Evolutionary conservation across 2,329 filamentous ascomycete species (phyloP).

Genomic region (Beauveria scarabaeidicola): DNA sequence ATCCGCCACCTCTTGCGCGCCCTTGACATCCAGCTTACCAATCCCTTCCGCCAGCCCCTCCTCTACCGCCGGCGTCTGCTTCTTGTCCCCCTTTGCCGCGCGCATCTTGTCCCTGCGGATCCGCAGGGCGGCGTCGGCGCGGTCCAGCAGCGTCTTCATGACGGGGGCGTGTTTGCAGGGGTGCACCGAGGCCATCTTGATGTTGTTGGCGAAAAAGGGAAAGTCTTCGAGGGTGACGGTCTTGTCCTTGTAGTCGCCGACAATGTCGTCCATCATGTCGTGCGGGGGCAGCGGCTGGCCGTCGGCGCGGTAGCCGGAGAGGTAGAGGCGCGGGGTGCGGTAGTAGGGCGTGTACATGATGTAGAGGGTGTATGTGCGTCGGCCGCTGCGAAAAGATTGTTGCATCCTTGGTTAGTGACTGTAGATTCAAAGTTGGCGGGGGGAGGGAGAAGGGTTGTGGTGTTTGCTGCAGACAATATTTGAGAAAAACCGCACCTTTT

Average conservation of each 20-base stretch:
- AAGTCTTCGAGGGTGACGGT: conserved; percentile 98
- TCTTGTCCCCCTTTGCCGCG: conserved; percentile 21
- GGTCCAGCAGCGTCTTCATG: conserved; percentile 95
- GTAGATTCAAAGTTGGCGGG: too few relatives aligned
- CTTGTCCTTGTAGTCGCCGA: conserved; percentile 96
- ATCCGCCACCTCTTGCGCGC: conserved; percentile 27
- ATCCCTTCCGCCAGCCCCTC: conserved; percentile 83
- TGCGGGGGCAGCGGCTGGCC: conserved; percentile 75
- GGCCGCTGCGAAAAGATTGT: conserved; percentile 45
- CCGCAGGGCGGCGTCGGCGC: conserved; percentile 87
- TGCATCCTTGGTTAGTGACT: too few relatives aligned
- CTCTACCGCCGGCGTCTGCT: conserved; percentile 51
- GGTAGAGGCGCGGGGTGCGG: conserved; percentile 87
- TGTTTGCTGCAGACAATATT: neutral
- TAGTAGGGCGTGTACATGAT: conserved; percentile 98
- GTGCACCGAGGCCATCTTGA: conserved; percentile 96
- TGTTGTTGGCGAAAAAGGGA: conserved; percentile 79
- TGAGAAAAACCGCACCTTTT: conserved; percentile 31
- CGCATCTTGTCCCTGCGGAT: conserved; percentile 76
- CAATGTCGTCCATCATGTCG: conserved; percentile 93
- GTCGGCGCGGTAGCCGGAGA: conserved; percentile 76
- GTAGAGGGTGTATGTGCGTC: conserved; percentile 95
- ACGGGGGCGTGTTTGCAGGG: conserved; percentile 96
- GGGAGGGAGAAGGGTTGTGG: too few relatives aligned
- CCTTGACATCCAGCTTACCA: conserved; percentile 51